Percentiles rank a stretch among this genome's conserved stretches.
Conservation (phyloP, 768 basidiomycete species). For the Phlebiopsis flavidoalba region DNA sequence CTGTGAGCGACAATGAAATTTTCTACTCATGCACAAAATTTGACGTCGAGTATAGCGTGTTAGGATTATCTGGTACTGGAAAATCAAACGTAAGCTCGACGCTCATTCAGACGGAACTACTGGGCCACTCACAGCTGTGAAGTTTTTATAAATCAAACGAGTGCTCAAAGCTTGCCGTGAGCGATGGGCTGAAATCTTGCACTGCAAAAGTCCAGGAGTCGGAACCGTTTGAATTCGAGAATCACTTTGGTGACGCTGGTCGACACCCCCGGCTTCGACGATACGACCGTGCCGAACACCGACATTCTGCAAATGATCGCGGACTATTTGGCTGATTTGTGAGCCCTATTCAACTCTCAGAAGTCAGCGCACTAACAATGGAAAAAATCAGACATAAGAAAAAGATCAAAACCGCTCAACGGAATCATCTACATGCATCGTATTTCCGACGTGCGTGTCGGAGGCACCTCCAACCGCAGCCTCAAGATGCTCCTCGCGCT, state of each 20-base stretch:
- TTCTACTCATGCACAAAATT: too few relatives aligned
- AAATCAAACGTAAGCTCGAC: neutral
- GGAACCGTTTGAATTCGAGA: conserved; percentile 38
- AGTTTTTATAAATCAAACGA: conserved; percentile 32
- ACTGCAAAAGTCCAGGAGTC: conserved; percentile 42
- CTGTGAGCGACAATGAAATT: too few relatives aligned
- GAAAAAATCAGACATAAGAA: conserved; percentile 6
- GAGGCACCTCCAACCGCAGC: conserved; percentile 27
- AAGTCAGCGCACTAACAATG: conserved; percentile 7
- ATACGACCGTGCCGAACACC: conserved; percentile 31
- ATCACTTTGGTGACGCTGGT: conserved; percentile 39
- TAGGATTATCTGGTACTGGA: conserved; percentile 27
- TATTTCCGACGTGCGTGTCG: conserved; percentile 15
- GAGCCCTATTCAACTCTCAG: conserved; percentile 21
- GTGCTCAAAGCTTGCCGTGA: conserved; percentile 43
- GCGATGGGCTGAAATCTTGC: conserved; percentile 44
- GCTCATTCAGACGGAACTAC: neutral
- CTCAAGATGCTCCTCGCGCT: conserved; percentile 47
- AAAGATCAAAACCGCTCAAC: conserved; percentile 8
- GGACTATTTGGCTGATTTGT: conserved; percentile 8
- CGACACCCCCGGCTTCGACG: conserved; percentile 60
- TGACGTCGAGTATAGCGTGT: conserved; percentile 34
- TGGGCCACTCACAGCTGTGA: conserved; percentile 36
- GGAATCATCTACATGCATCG: conserved; percentile 19
- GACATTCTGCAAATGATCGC: conserved; percentile 16